These are phyloP conservation scores for Clavulina sp. DNA, from an alignment of 768 basidiomycete genomes.

Conservation along the genomic window DNA sequence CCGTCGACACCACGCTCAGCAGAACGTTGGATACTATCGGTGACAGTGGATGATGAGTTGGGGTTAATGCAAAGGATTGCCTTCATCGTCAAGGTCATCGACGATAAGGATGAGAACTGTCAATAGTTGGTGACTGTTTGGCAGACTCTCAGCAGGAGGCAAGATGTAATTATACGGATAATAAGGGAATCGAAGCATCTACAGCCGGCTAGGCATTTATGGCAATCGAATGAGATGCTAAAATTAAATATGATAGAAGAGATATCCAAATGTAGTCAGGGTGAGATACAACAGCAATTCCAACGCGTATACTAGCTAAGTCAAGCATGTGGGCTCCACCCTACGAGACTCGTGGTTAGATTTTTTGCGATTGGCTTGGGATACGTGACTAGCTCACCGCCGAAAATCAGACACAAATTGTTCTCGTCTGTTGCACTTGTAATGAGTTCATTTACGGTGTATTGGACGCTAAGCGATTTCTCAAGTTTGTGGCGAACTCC, in stretches of 20 bases:
- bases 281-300: neutral
- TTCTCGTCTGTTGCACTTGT: slow-evolving; percentile 64
- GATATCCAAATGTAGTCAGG: neutral
- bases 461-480: slow-evolving; percentile 74
- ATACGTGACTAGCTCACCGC: slow-evolving; percentile 29
- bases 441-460: slow-evolving; percentile 83
- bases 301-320: no score
- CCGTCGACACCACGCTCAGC: neutral
- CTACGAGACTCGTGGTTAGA: neutral
- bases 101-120: no score
- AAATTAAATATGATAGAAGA: neutral
- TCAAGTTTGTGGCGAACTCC: slow-evolving; percentile 71
- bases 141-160: no score
- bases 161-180: no score
- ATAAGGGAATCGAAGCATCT: no score
- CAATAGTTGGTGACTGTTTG: no score
- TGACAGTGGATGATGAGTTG: slow-evolving; percentile 21
- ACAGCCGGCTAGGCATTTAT: no score
- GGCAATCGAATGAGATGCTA: neutral
- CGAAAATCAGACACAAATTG: slow-evolving; percentile 65
- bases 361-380: neutral
- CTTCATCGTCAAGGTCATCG: neutral
- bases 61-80: slow-evolving; percentile 21
- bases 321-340: neutral
- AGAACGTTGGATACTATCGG: slow-evolving; percentile 14